Conservation (phyloP, 805 yeast genomes). For the Saccharomycopsis olivae region DNA sequence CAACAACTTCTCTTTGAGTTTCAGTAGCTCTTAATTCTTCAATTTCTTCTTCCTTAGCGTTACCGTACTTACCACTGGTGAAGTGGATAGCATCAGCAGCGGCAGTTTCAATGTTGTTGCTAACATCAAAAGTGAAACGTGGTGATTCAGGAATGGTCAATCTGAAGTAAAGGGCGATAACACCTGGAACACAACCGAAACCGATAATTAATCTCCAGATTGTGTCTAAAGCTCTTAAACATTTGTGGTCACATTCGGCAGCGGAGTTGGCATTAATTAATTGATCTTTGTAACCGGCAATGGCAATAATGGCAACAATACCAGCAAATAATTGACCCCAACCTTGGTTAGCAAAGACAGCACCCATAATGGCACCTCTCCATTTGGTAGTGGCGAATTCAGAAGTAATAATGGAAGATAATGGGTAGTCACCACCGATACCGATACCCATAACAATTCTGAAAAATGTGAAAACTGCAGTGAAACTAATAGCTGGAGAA, state of each 20-base stretch:
- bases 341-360: slow-evolving; percentile 95
- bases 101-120: slow-evolving; percentile 45
- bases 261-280: slow-evolving; percentile 44
- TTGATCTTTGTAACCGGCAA: slow-evolving; percentile 64
- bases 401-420: slow-evolving; percentile 85
- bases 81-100: slow-evolving; percentile 46
- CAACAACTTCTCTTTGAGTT: slow-evolving; percentile 29
- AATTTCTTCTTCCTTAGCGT: slow-evolving; percentile 35
- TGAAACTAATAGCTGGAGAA: slow-evolving; percentile 62
- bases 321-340: slow-evolving; percentile 90
- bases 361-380: slow-evolving; percentile 98
- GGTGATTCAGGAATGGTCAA: slow-evolving; percentile 93
- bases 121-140: slow-evolving; percentile 75
- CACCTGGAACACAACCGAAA: slow-evolving; percentile 84
- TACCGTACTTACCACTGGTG: slow-evolving; percentile 38
- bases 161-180: slow-evolving; percentile 78
- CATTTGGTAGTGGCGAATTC: slow-evolving; percentile 90
- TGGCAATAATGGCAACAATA: slow-evolving; percentile 66
- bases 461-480: slow-evolving; percentile 63
- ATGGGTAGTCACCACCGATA: slow-evolving; percentile 95
- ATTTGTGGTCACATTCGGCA: slow-evolving; percentile 50
- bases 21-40: slow-evolving; percentile 33
- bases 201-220: slow-evolving; percentile 93
- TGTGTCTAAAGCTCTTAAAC: slow-evolving; percentile 76
- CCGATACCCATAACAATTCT: slow-evolving; percentile 92